Base-by-base conservation (phyloP, 108 stramenopile genomes). In the Stephanodiscus triporus region DNA sequence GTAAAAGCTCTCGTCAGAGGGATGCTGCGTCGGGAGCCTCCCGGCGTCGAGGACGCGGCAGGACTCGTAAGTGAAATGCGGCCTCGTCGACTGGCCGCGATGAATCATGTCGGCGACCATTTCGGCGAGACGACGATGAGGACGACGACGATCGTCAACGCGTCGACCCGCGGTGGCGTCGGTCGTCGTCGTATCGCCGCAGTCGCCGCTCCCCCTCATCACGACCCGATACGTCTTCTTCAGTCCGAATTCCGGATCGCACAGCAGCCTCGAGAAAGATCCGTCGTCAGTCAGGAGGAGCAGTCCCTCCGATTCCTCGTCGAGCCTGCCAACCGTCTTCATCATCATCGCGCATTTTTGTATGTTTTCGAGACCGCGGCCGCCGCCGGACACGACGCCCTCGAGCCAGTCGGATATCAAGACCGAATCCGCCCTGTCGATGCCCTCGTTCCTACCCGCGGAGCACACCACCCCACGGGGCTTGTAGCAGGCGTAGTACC, bases 211-310 rank as follows among this genome's bases (percentile, higher is more conserved):
- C 13, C 76, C 67, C 54, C 67, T 37, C 19, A 65, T 53, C 2
- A 76, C 67, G 40, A 76, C 68, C 0, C 76, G 76, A 29, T 76
- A 76, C 26, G 76, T 76, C 68, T 76, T 76, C 17, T 9, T 17
- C 37, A 76, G 50, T 11, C 76, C 76, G 63, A 76, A 76, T 42
- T 69, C 68, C 27, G 76, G 76, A 76, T 68, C 67, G 59, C 68
- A 69, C 19, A 76, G 68, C 59, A 76, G 50, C 43, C 76, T 49
- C 4, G 68, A 69, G 58, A 76, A 76, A 0, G 76, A 70, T 11
- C 88, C 88, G 75, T 86, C 85, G 60, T 89, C 87, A 23, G 91
- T 91, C 16, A 91, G 51, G 7, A 91, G 64, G 29, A 88, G 66
- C 6, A 91, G 70, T 45, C 91, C 91, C 73, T 88, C 88, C 19